Evolutionary conservation across 192 early-diverging fungal species (phyloP), one percentile per base, ranked within the genome.

Genomic region (Gamsiella multidivaricata): DNA sequence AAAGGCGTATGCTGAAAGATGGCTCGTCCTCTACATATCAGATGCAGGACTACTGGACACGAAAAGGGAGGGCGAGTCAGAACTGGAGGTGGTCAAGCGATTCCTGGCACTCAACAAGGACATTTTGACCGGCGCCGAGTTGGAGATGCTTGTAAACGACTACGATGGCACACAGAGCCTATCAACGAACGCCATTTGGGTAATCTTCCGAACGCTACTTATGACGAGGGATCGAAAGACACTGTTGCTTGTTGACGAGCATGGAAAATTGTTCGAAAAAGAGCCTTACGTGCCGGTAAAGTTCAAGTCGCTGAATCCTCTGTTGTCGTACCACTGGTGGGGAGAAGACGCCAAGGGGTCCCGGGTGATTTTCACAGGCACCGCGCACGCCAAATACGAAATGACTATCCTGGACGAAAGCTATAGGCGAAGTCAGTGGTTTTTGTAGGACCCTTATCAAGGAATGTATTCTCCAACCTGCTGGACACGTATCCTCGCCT

Each of bases 211-310:
- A 2, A 0, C 0, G n/a, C n/a, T n/a, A n/a, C n/a, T n/a, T n/a
- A n/a, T n/a, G n/a, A n/a, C n/a, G n/a, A 25, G 31, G 43, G 43
- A 70, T 36, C 22, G 18, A 50, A 70, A 65, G 41, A 29, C 60
- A 25, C 68, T 79, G 17, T 55, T 67, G 42, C 17, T 79, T 65
- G 45, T 79, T 60, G 76, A 79, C 49, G 76, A 70, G 20, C 68
- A 79, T 65, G 68, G 68, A 37, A 43, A 33, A 26, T 55, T 79
- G 42, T 79, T 79, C 39, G 31, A 58, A 42, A 17, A 58, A 6
- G 47, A 70, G 2, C 56, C 52, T 56, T 50, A 46, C 9, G 41
- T 62, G 39, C 76, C 76, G 25, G 2, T 20, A 22, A 61, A 31
- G 37, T 50, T 59, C 18, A 25, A 0, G 23, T 26, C 61, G 12